Evolutionary conservation across 768 basidiomycete genomes (phyloP).

Genomic region (Tricholoma sp.): DNA sequence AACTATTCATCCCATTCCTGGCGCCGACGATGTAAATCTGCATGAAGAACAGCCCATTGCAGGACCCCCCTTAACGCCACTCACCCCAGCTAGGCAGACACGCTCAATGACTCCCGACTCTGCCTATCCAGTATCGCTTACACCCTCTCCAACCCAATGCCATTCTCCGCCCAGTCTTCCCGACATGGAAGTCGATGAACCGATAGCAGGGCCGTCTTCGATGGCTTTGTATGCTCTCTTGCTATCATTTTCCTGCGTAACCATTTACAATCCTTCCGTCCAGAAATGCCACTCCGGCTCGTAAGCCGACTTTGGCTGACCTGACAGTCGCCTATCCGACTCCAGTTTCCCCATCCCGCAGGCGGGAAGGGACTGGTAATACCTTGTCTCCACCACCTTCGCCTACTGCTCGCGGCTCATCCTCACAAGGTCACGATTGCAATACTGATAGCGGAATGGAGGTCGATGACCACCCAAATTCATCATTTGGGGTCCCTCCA

Average conservation of each 20-base stretch:
- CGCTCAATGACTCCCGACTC: not conserved
- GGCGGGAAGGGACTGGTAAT: not conserved
- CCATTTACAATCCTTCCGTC: not conserved
- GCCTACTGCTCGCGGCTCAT: not conserved
- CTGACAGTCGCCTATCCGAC: conserved; percentile 4
- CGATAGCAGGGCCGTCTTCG: not conserved
- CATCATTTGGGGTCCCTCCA: not conserved
- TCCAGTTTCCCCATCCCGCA: conserved; percentile 5
- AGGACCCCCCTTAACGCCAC: not conserved
- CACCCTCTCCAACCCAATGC: not conserved
- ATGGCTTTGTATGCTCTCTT: not conserved
- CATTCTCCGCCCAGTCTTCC: not conserved
- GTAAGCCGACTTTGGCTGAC: not conserved
- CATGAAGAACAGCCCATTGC: not conserved
- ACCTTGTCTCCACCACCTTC: conserved; percentile 4
- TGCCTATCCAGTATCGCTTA: not conserved
- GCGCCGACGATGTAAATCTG: not conserved
- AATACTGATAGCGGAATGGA: not conserved
- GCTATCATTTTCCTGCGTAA: not conserved
- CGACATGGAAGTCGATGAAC: not conserved
- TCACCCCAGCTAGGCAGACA: not conserved
- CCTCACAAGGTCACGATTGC: not conserved
- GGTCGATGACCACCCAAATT: conserved; percentile 1
- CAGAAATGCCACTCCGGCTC: not conserved
- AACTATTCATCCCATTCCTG: not conserved